Base-by-base conservation (phyloP, 805 yeast species). In the Hanseniaspora nectarophila region DNA sequence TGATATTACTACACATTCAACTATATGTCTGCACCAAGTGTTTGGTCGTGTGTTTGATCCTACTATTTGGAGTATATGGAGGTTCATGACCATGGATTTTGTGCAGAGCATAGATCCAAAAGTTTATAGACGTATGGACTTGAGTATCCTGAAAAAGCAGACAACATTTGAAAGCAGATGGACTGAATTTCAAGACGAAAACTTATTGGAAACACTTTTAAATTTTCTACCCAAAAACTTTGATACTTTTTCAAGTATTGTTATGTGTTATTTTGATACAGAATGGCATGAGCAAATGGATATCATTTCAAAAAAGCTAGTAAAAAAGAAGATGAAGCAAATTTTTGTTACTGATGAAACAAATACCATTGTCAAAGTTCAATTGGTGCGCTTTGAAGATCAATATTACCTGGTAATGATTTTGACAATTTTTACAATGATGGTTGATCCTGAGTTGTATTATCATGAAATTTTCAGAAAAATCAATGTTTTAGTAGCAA, bases 401-500 rank as follows among this genome's bases (percentile, higher is more conserved):
- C 53, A 49, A 12, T 49, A 34, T 12, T 34, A 49, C 20, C 10
- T 49, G 12, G 53, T 46, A 2, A 49, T 49, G 1, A 42, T 49
- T 8, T 7, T 42, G 9, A 21, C 37, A 13, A 49, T 49, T 20
- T 49, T 16, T 9, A 49, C 43, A 42, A 33, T 49, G 34, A n/a
- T 37, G 28, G 29, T 49, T 26, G 53, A 49, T 28, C 53, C 53
- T 13, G 53, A 49, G 21, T 4, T 23, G 31, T 49, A 49, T 29
- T 29, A 49, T n/a, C 39, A 42, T 34, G 35, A 39, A 3, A 43
- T 49, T 5, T 49, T 49, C 37, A 45, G 42, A 6, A 34, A 34
- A 28, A 18, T 49, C 16, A 42, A 28, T 13, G n/a, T 24, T 9
- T 34, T 49, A 5, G 26, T 49, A 9, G n/a, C 26, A 20, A 32